These are phyloP conservation scores for Phytophthora sansomeana DNA, from an alignment of 352 stramenopile species.

Conservation along the genomic window DNA sequence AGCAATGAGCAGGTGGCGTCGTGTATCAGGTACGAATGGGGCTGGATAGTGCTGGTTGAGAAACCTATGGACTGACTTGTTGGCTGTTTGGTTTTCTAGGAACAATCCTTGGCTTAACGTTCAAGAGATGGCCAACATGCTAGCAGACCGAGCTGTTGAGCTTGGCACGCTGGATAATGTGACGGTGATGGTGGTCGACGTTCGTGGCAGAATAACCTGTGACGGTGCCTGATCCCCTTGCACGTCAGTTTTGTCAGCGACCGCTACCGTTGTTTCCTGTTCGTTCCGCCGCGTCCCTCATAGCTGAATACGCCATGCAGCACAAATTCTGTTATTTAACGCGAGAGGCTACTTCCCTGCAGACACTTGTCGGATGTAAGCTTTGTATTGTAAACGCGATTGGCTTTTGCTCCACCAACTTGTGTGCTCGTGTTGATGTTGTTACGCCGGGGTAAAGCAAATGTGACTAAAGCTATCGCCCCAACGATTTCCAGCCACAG, in stretches of 20 bases:
- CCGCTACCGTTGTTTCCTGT: slow-evolving; percentile 1
- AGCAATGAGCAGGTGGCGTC: slow-evolving; percentile 71
- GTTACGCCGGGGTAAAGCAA: not conserved
- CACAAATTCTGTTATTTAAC: slow-evolving; percentile 41
- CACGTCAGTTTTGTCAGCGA: slow-evolving; percentile 22
- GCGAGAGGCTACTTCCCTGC: slow-evolving; percentile 19
- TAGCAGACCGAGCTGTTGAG: slow-evolving; percentile 74
- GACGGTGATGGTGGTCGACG: slow-evolving; percentile 76
- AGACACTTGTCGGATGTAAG: slow-evolving; percentile 9
- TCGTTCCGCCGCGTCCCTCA: slow-evolving; percentile 15
- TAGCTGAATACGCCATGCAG: slow-evolving; percentile 17
- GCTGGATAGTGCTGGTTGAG: slow-evolving; percentile 16
- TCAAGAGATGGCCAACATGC: slow-evolving; percentile 67
- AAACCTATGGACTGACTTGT: slow-evolving; percentile 19
- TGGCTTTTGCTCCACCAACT: slow-evolving; percentile 3
- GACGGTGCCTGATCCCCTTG: not conserved
- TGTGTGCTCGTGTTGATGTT: slow-evolving; percentile 5
- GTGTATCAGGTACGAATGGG: slow-evolving; percentile 55
- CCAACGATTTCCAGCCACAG: not conserved
- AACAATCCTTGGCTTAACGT: slow-evolving; percentile 73
- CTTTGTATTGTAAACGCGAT: slow-evolving; percentile 34
- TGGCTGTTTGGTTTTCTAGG: slow-evolving; percentile 25
- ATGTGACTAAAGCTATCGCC: not conserved
- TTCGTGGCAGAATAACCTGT: slow-evolving; percentile 45
- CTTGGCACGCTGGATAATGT: slow-evolving; percentile 80